Percentiles rank a stretch among this genome's conserved stretches.
Evolutionary conservation across 2,329 filamentous ascomycete species (phyloP).

Genomic region (Cercospora citrullina): DNA sequence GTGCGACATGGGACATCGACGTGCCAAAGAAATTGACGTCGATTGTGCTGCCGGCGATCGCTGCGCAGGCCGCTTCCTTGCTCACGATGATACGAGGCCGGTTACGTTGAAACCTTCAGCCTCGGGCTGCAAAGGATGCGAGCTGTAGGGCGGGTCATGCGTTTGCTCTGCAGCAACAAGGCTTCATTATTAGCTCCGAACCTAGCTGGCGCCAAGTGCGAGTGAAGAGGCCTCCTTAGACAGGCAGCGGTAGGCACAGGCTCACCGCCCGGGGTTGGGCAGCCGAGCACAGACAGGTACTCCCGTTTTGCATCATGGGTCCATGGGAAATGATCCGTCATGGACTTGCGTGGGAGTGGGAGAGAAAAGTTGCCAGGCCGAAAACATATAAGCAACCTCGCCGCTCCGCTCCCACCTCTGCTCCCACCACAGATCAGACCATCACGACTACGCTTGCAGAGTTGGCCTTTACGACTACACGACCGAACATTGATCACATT

Average conservation of each 20-base stretch:
- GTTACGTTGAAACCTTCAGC: background rate
- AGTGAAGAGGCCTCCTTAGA: background rate
- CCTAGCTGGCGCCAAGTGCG: slow-evolving; percentile 16
- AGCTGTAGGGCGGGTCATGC: slow-evolving; percentile 16
- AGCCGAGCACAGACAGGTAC: slow-evolving; percentile 11
- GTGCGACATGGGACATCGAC: background rate
- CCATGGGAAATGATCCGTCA: slow-evolving; percentile 30
- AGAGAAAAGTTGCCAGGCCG: slow-evolving; percentile 9
- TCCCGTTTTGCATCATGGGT: slow-evolving; percentile 31
- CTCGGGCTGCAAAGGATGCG: slow-evolving; percentile 14
- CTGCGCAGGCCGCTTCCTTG: background rate
- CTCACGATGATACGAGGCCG: background rate
- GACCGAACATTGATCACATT: background rate
- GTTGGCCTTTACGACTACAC: slow-evolving; percentile 10
- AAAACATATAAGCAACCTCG: slow-evolving; percentile 21
- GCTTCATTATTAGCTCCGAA: slow-evolving; percentile 7
- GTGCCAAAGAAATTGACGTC: background rate
- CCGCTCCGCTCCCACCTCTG: background rate
- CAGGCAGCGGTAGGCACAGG: background rate
- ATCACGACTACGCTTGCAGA: slow-evolving; percentile 8
- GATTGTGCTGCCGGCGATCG: background rate
- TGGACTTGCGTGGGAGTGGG: slow-evolving; percentile 19
- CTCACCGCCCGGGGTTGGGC: slow-evolving; percentile 21
- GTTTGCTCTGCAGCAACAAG: slow-evolving; percentile 10
- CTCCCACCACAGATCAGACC: background rate